Percentiles rank a stretch among this genome's conserved stretches.
Conservation (phyloP, 805 yeast species). For the Yamadazyma takamatsuzukensis region DNA sequence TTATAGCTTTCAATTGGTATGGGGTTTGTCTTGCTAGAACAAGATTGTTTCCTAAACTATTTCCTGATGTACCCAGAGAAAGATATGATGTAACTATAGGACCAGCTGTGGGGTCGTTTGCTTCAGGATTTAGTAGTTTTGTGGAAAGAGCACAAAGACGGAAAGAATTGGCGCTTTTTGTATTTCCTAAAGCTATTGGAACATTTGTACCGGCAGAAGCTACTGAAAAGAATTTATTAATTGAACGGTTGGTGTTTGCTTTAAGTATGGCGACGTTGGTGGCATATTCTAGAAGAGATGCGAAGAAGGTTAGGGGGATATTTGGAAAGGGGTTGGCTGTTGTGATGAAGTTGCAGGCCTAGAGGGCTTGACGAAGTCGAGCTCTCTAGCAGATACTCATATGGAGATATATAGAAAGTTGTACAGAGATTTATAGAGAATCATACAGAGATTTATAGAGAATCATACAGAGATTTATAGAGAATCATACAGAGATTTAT, state of each 20-base stretch:
- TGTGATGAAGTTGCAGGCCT: slow-evolving; percentile 13
- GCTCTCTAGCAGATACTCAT: no score
- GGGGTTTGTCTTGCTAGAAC: slow-evolving; percentile 43
- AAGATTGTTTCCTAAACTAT: slow-evolving; percentile 34
- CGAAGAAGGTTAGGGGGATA: slow-evolving; percentile 31
- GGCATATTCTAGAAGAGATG: slow-evolving; percentile 26
- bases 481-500: no score
- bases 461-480: no score
- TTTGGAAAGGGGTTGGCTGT: slow-evolving; percentile 31
- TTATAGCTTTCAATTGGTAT: slow-evolving; percentile 44
- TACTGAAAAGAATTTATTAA: slow-evolving; percentile 19
- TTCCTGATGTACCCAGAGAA: slow-evolving; percentile 31
- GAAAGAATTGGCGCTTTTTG: slow-evolving; percentile 47
- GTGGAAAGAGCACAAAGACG: slow-evolving; percentile 39
- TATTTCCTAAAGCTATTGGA: slow-evolving; percentile 39
- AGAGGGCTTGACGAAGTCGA: no score
- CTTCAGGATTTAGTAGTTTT: slow-evolving; percentile 40
- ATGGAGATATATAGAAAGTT: no score
- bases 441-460: no score
- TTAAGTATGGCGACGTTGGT: slow-evolving; percentile 33
- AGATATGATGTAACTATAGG: slow-evolving; percentile 37
- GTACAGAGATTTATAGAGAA: no score
- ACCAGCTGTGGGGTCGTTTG: slow-evolving; percentile 37
- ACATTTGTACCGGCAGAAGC: slow-evolving; percentile 26
- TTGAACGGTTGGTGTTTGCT: slow-evolving; percentile 31